phyloP scores from a whole-genome alignment of 106 monocot species.

The Vanilla planifolia region DNA sequence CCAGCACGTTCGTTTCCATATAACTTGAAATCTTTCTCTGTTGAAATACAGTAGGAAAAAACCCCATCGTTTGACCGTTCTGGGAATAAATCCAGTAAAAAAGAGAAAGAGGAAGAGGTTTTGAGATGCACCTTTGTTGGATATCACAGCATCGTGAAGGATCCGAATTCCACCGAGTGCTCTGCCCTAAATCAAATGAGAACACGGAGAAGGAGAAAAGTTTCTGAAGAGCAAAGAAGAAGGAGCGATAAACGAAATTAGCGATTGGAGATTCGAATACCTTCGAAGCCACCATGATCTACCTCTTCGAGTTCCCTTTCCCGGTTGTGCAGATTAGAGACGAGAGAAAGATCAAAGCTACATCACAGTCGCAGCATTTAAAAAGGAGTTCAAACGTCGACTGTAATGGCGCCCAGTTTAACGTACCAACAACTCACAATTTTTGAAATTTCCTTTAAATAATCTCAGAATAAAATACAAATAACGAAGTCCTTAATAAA shows the following conservation, averaged over 20 bases:
- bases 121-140: constrained; percentile 11
- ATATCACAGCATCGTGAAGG: constrained; percentile 8
- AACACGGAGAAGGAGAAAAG: not conserved
- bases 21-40: constrained; percentile 8
- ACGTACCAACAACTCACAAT: no score
- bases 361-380: no score
- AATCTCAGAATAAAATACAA: no score
- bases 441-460: no score
- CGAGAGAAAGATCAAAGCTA: no score
- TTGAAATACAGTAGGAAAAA: not conserved
- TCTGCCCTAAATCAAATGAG: constrained; percentile 15
- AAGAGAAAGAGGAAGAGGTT: not conserved
- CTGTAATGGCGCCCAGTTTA: no score
- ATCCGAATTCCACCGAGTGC: constrained; percentile 1
- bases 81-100: not conserved
- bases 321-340: no score
- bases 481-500: no score
- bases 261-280: constrained; percentile 1
- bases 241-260: no score
- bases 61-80: not conserved
- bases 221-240: not conserved
- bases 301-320: no score
- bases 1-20: not conserved
- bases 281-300: constrained; percentile 19
- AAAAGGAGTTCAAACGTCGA: no score